Conservation (phyloP, 2,329 filamentous ascomycete species). For the Ophiosphaerella narmari region DNA sequence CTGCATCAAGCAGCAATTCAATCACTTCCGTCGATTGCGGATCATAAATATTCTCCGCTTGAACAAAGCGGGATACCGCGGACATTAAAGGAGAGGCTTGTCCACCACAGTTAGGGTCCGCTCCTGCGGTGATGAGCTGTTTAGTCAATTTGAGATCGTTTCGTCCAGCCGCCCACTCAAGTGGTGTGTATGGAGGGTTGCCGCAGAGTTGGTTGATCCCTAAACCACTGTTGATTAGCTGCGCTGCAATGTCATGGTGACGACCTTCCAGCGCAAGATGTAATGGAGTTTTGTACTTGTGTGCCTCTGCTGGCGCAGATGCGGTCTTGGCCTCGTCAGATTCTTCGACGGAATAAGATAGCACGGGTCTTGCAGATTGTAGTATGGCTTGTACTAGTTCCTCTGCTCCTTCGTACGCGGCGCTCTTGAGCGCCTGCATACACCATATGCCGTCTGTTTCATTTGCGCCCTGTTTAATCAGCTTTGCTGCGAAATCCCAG, state of each 20-base stretch:
- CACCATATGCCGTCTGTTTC: not conserved
- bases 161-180: not conserved
- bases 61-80: not conserved
- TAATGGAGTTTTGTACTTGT: not conserved
- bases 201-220: not conserved
- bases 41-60: not conserved
- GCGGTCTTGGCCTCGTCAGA: not conserved
- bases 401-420: not conserved
- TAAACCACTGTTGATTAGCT: not conserved
- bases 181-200: not conserved
- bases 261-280: not conserved
- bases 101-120: not conserved
- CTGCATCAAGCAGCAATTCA: not conserved
- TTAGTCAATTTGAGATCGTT: not conserved
- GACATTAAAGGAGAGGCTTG: not conserved
- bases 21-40: not conserved
- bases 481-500: not conserved
- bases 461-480: not conserved
- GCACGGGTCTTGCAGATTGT: not conserved
- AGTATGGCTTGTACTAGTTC: not conserved
- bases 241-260: not conserved
- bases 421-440: not conserved
- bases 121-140: not conserved
- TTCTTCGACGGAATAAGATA: not conserved
- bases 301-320: not conserved